Evolutionary conservation across 495 filamentous ascomycete genomes (phyloP).

Genomic region (Penicillium coffeae): DNA sequence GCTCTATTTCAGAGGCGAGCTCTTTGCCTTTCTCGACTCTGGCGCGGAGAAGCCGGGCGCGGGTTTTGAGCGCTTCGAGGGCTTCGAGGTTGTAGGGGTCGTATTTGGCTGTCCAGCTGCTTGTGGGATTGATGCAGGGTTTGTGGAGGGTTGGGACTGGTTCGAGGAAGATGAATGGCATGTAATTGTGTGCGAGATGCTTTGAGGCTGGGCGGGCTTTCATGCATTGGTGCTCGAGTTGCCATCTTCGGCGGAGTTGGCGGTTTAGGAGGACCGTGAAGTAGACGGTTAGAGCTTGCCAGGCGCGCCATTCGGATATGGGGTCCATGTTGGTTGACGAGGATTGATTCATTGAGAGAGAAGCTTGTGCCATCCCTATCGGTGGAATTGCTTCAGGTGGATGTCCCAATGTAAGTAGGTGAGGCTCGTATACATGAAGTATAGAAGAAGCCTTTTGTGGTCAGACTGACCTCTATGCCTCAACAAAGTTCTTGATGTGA

Average conservation of each 20-base stretch:
- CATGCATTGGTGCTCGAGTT: slow-evolving; percentile 23
- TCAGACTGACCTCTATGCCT: no score
- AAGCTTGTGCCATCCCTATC: no score
- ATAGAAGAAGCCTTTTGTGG: no score
- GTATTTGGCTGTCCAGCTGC: background rate
- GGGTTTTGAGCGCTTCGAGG: slow-evolving; percentile 3
- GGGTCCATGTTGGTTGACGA: slow-evolving; percentile 12
- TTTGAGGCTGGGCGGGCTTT: slow-evolving; percentile 9
- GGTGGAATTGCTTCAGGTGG: background rate
- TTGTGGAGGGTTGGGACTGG: slow-evolving; percentile 14
- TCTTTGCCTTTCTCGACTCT: slow-evolving; percentile 29
- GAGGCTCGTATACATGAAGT: no score
- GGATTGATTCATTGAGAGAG: no score
- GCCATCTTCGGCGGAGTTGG: slow-evolving; percentile 23
- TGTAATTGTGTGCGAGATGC: slow-evolving; percentile 14
- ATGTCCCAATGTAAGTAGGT: background rate
- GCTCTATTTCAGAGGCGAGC: slow-evolving; percentile 23
- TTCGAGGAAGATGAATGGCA: slow-evolving; percentile 20
- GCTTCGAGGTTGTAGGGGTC: background rate
- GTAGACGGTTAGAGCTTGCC: slow-evolving; percentile 18
- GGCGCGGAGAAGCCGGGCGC: slow-evolving; percentile 17
- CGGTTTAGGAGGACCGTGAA: slow-evolving; percentile 26
- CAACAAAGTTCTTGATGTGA: no score
- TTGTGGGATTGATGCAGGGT: slow-evolving; percentile 1
- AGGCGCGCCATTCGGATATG: slow-evolving; percentile 24